phyloP scores from a whole-genome alignment of 2,329 filamentous ascomycete genomes.

The Pyrenophora teres region DNA sequence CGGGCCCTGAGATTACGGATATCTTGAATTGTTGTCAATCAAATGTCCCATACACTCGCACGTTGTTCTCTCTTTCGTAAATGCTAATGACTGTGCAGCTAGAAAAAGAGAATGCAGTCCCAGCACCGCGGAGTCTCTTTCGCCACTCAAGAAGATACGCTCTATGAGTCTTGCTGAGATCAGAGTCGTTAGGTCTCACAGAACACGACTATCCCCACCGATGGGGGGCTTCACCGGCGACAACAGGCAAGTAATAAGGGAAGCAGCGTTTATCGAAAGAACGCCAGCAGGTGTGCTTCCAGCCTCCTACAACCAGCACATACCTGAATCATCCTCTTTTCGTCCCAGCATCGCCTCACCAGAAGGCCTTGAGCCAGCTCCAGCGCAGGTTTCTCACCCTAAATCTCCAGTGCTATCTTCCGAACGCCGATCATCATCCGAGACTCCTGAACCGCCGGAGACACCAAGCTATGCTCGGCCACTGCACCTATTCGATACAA shows the following conservation, averaged over 20 bases:
- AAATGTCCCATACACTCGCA: neutral
- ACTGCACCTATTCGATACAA: constrained; percentile 34
- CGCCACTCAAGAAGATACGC: constrained; percentile 20
- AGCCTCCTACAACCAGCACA: neutral
- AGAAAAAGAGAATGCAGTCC: constrained; percentile 1
- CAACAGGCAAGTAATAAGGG: constrained; percentile 7
- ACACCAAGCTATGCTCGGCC: constrained; percentile 32
- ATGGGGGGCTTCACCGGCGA: constrained; percentile 6
- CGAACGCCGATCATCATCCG: constrained; percentile 3
- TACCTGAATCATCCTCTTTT: constrained; percentile 20
- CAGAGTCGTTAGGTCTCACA: neutral
- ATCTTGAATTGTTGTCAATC: too few species aligned
- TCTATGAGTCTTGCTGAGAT: constrained; percentile 6
- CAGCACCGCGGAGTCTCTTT: constrained; percentile 3
- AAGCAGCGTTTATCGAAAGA: constrained; percentile 13
- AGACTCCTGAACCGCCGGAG: constrained; percentile 7
- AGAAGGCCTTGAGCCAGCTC: neutral
- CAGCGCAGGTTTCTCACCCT: neutral
- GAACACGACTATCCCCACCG: neutral
- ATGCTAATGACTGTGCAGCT: neutral
- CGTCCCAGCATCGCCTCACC: constrained; percentile 10
- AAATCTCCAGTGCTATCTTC: neutral
- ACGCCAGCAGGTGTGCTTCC: neutral
- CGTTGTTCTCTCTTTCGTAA: neutral
- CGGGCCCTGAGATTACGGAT: neutral